Evolutionary conservation across 202 grass and related monocot species (phyloP), one percentile per base, ranked within the genome.

Genomic region (Brachypodium distachyon): DNA sequence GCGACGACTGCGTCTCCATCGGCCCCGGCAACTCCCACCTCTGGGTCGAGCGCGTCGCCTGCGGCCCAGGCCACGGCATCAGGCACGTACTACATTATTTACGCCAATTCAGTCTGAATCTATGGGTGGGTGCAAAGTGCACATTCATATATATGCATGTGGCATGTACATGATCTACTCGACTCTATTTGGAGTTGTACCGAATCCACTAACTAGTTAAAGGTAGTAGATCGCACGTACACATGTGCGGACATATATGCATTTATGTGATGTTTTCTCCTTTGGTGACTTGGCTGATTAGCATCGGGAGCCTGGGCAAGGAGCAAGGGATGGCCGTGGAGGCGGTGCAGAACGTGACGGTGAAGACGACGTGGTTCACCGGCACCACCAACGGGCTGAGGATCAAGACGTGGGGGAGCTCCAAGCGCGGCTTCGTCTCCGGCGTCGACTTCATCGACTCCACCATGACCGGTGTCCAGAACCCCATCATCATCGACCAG

Each of bases 401-500:
- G 65, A 97, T 97, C 42, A 97, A 97, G 73, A 97, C 91, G 11
- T 97, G 94, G 91, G 79, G 82, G 21, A 83, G 75, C 26, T 25
- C 82, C 26, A 85, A 86, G 64, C 84, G 76, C 6, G 94, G 94
- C 5, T 70, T 69, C 67, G 91, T 97, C 10, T 59, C 61, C 41
- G 77, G 73, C 0, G 85, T 92, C 40, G 69, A 86, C 28, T 98
- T 94, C 82, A 10, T 74, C 1, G 44, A 94, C 32, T 34, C 87
- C 44, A 77, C 67, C 13, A 94, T 98, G 91, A 33, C 61, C 58
- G 80, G 71, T 50, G 95, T 94, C 25, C 56, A 81, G 61, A 86
- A 92, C 77, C 95, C 95, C 14, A 94, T 98, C 73, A 98, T 94
- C 76, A 94, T 98, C 55, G 95, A 98, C 66, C 95, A 98, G 25